Evolutionary conservation across 805 yeast genomes (phyloP).

Genomic region (Barnettozyma populi): DNA sequence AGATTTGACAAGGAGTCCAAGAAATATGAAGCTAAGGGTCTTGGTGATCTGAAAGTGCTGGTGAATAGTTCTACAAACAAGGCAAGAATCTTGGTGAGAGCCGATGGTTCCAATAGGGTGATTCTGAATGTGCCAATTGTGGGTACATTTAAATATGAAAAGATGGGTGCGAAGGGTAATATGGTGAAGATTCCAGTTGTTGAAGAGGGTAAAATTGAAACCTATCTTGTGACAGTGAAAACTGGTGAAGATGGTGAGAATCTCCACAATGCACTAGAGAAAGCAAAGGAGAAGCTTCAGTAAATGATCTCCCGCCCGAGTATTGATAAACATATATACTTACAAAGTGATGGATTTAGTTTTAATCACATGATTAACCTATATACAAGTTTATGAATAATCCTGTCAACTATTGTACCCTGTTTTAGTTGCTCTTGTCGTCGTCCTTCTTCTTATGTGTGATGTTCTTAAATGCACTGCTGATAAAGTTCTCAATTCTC

Average conservation of each 20-base stretch:
- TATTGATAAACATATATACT: background rate
- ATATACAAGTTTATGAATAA: background rate
- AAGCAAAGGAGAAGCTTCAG: constrained; percentile 11
- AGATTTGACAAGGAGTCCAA: constrained; percentile 48
- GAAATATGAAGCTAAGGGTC: constrained; percentile 58
- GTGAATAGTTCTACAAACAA: constrained; percentile 53
- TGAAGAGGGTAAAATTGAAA: constrained; percentile 50
- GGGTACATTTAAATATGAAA: constrained; percentile 52
- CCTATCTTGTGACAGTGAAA: constrained; percentile 73
- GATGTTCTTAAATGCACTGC: constrained; percentile 43
- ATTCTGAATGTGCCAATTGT: constrained; percentile 62
- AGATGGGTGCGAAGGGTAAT: constrained; percentile 54
- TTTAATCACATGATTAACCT: background rate
- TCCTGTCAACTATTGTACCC: background rate
- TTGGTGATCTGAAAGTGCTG: constrained; percentile 77
- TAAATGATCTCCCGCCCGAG: background rate
- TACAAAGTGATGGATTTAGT: background rate
- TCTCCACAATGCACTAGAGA: constrained; percentile 32
- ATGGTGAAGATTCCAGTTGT: constrained; percentile 64
- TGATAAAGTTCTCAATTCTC: constrained; percentile 47
- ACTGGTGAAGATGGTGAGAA: constrained; percentile 62
- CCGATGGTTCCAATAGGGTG: constrained; percentile 84
- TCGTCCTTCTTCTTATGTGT: constrained; percentile 8
- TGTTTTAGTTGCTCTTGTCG: background rate
- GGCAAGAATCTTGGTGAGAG: constrained; percentile 69